Base-by-base conservation (phyloP, 768 basidiomycete species). In the Cantharellus cinnabarinus region DNA sequence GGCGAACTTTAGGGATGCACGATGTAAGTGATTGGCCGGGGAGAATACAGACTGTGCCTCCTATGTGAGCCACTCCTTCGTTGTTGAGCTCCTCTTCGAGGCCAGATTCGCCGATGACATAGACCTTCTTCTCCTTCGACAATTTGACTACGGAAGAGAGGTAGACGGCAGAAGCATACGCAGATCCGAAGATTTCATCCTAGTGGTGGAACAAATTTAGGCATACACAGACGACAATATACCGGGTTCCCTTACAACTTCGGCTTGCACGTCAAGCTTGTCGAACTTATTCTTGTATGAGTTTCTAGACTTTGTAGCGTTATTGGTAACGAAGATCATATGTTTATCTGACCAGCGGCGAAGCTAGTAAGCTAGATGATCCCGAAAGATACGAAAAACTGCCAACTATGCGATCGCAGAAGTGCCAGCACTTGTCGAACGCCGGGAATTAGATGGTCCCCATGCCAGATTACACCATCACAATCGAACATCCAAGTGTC, bases 401-500 rank as follows among this genome's bases (percentile, higher is more conserved):
- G 35, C 86, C 66, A 70, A 87, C 89, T 82, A 69, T 76, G 76
- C 61, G 74, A 73, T 62, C 91, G 79, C 63, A 95, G 72, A 60
- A 83, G 71, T 54, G 75, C 71, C 63, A 97, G 74, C 20, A 89
- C 87, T 51, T 89, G 79, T 48, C 79, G 70, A 2, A 81, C 83
- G 4, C 89, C 89, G 14, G 88, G 82, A 64, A 93, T 79, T 39
- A 85, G 72, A 54, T 76, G 74, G 69, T 85, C 83, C 14, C 86
- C 91, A 59, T 82, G 80, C 88, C 93, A 97, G 41, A 97, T 75
- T 29, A 97, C 93, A 10, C 91, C 93, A 67, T 97, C 91, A 67
- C 93, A 97, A 70, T 97, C 91, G 63, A 95, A 87, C 71, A 97
- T 77, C 82, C 90, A 94, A 37, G 91, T 94, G 68, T 97, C 91